These are phyloP conservation scores for Sequoia sempervirens DNA, from an alignment of 75 land plant genomes.

Conservation along the genomic window DNA sequence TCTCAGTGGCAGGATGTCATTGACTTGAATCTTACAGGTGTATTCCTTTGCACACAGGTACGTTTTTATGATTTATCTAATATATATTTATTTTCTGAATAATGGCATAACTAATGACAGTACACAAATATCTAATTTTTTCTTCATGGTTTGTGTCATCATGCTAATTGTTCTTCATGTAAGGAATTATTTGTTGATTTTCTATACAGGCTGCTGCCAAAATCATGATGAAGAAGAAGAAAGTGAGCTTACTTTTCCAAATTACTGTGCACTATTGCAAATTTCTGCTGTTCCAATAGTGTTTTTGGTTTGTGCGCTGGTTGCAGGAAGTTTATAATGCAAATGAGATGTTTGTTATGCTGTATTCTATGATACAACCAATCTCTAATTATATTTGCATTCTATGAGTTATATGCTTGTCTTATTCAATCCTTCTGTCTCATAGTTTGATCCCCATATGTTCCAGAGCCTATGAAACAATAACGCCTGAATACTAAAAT, in stretches of 20 bases:
- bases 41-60: conserved; percentile 96
- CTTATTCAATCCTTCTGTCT: background rate
- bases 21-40: conserved; percentile 93
- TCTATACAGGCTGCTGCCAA: conserved; percentile 86
- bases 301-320: background rate
- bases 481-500: background rate
- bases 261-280: background rate
- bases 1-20: conserved; percentile 97
- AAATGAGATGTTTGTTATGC: background rate
- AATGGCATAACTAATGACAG: background rate
- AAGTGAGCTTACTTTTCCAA: conserved; percentile 35
- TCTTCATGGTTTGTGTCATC: conserved; percentile 1
- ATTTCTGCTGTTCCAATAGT: background rate
- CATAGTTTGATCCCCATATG: background rate
- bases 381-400: background rate
- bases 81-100: background rate
- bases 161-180: background rate
- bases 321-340: background rate
- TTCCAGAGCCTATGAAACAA: background rate
- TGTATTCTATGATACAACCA: background rate
- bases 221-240: conserved; percentile 96
- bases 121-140: conserved; percentile 1
- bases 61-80: background rate
- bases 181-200: background rate
- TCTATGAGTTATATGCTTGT: background rate